These are phyloP conservation scores for Thymus mandschuricus DNA, from an alignment of 257 asterid genomes.

Conservation along the genomic window DNA sequence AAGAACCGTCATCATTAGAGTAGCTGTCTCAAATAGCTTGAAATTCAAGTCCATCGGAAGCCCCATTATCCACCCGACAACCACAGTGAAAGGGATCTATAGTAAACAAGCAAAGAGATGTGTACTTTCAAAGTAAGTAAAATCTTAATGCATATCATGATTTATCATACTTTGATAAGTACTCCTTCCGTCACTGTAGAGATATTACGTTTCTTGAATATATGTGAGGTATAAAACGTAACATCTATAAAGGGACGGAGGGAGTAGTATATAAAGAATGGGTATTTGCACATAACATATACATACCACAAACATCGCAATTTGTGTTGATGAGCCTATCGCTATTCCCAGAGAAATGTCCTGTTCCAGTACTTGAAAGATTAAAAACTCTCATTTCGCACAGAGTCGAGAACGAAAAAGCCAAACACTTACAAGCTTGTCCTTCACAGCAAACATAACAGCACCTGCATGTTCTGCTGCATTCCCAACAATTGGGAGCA, in stretches of 20 bases:
- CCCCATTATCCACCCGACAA: conserved; percentile 79
- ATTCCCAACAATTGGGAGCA: conserved; percentile 87
- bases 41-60: conserved; percentile 79
- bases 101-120: conserved; percentile 3
- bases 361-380: conserved; percentile 40
- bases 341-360: conserved; percentile 85
- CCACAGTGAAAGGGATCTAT: conserved; percentile 79
- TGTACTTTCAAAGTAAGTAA: background rate
- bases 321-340: conserved; percentile 85
- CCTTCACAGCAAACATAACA: conserved; percentile 82
- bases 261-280: background rate
- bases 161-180: background rate
- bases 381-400: conserved; percentile 25
- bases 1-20: conserved; percentile 76
- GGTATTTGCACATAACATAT: conserved; percentile 2
- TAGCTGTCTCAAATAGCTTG: conserved; percentile 76
- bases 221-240: too few species aligned
- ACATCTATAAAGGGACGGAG: too few species aligned
- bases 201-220: too few species aligned
- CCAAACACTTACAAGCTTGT: conserved; percentile 69
- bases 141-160: background rate
- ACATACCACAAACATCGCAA: conserved; percentile 84
- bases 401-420: conserved; percentile 13
- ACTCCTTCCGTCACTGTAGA: too few species aligned
- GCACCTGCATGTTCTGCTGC: conserved; percentile 94